Percentiles rank a stretch among this genome's conserved stretches.
Conservation (phyloP, 2,329 filamentous ascomycete species). For the Ceratocystis ficicola region DNA sequence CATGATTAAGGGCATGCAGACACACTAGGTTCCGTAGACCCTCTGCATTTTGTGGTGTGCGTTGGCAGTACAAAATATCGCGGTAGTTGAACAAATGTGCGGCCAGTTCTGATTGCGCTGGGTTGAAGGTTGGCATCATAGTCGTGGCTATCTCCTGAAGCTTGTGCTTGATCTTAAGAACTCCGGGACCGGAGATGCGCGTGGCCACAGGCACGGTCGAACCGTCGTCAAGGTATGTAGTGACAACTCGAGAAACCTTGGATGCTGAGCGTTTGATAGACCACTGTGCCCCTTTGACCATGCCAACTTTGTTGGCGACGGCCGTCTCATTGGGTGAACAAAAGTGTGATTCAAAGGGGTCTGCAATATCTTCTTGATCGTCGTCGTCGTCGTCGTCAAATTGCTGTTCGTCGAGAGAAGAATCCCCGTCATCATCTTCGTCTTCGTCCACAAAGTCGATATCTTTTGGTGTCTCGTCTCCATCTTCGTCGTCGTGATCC, state of each 20-base stretch:
- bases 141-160: constrained; percentile 44
- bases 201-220: constrained; percentile 18
- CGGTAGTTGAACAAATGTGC: constrained; percentile 69
- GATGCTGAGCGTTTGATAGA: constrained; percentile 36
- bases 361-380: constrained; percentile 43
- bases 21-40: constrained; percentile 60
- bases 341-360: constrained; percentile 77
- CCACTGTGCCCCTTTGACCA: constrained; percentile 41
- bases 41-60: constrained; percentile 56
- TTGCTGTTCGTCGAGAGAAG: constrained; percentile 26
- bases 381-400: constrained; percentile 32
- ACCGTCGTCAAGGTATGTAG: constrained; percentile 35
- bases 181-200: constrained; percentile 32
- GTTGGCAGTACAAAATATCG: constrained; percentile 64
- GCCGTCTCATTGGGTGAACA: constrained; percentile 51
- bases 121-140: constrained; percentile 45
- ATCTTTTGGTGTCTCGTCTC: constrained; percentile 30
- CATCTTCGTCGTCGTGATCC: constrained; percentile 24
- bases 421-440: constrained; percentile 35
- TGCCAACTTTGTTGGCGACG: constrained; percentile 42
- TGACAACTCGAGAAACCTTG: constrained; percentile 38
- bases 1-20: constrained; percentile 79
- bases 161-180: constrained; percentile 58
- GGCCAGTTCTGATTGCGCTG: constrained; percentile 52
- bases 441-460: constrained; percentile 28